Evolutionary conservation across 352 stramenopile genomes (phyloP), one percentile per base, ranked within the genome.

Genomic region (Phytopythium mirpurense): DNA sequence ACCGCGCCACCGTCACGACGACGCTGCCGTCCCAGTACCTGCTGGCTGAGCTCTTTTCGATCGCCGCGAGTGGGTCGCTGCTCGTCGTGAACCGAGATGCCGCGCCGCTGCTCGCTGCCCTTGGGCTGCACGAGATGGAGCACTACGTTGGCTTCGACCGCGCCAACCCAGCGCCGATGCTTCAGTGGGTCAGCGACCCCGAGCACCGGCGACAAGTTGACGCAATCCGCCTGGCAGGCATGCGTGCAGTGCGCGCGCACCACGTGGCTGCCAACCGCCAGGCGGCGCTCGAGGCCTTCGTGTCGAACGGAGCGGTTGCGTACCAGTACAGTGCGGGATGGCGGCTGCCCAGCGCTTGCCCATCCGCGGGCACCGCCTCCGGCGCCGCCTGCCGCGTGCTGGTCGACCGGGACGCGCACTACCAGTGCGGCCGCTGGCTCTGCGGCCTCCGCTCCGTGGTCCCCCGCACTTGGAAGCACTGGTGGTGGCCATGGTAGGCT

Each of bases 41-140:
- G 15, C 77, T 90, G 32, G 73, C 82, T 27, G 88, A 89, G 67
- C 60, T 90, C 27, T 90, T 93, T 41, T 77, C 90, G 69, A 93
- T 93, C 61, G 75, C 82, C 16, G 72, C 79, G 7, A 89, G 75
- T 0, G 82, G 82, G 3, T 60, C 79, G 36, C 61, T 93, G 19
- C 45, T 93, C 23, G 65, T 79, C 15, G 62, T 93, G 26, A 90
- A 90, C 55, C 65, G 65, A 35, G 79, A 93, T 41, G 64, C 84
- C 29, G 62, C 53, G 11, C 73, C 69, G 24, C 38, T 93, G 38
- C 61, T 93, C 10, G 56, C 70, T 16, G 63, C 65, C 5, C 45
- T 93, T 32, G 73, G 68, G 12, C 65, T 90, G 60, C 68, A 69
- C 16, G 74, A 87, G 23, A 64, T 52, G 24, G 62, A 84, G 47